Evolutionary conservation across 2,329 filamentous ascomycete species (phyloP).

Genomic region (Microcera coccophila): DNA sequence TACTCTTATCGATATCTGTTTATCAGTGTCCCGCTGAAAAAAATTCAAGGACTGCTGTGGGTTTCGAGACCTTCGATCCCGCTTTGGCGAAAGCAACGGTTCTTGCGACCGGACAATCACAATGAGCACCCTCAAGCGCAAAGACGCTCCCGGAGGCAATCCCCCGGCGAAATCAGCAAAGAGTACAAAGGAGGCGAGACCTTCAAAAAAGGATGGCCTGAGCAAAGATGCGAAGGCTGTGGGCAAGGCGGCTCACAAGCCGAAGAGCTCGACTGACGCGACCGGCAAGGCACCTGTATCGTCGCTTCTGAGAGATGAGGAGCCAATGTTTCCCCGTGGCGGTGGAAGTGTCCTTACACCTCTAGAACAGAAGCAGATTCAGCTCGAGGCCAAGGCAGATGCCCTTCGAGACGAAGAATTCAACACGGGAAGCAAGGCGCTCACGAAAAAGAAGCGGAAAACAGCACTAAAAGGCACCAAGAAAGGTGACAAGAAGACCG

Average conservation of each 20-base stretch:
- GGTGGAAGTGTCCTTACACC: constrained; percentile 88
- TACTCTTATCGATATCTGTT: constrained; percentile 22
- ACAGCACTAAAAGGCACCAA: constrained; percentile 49
- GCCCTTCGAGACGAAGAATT: constrained; percentile 82
- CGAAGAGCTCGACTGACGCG: constrained; percentile 26
- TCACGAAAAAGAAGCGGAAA: constrained; percentile 56
- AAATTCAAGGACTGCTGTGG: constrained; percentile 27
- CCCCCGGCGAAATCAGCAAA: constrained; percentile 48
- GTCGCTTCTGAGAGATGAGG: constrained; percentile 66
- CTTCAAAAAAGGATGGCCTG: constrained; percentile 43
- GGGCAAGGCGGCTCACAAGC: constrained; percentile 29
- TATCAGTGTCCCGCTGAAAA: constrained; percentile 32
- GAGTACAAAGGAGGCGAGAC: constrained; percentile 42
- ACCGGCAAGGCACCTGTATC: constrained; percentile 36
- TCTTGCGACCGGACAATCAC: constrained; percentile 30
- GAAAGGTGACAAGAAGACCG: constrained; percentile 43
- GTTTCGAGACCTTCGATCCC: constrained; percentile 17
- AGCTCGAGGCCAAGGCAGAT: constrained; percentile 87
- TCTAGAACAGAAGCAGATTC: constrained; percentile 93
- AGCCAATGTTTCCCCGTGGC: constrained; percentile 86
- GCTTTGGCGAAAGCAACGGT: constrained; percentile 20
- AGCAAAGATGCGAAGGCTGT: constrained; percentile 29
- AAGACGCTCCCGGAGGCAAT: constrained; percentile 52
- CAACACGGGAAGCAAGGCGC: constrained; percentile 43
- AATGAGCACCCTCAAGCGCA: constrained; percentile 57